Percentiles rank a stretch among this genome's conserved stretches.
Evolutionary conservation across 331 rosid genomes (phyloP).

Genomic region (Malus hybrid): DNA sequence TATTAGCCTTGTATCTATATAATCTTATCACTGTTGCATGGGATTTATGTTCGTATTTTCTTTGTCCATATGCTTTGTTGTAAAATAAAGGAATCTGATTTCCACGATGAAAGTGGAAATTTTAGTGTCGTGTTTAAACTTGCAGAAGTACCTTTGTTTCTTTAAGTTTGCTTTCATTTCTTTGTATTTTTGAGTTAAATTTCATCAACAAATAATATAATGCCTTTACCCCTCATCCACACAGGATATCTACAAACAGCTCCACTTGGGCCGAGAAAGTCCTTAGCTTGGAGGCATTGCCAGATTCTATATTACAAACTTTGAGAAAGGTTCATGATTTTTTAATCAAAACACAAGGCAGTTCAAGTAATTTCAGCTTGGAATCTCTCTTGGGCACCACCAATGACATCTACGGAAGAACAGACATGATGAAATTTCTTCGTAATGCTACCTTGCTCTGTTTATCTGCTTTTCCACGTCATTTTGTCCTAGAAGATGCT

Average conservation of each 20-base stretch:
- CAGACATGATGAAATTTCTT: constrained; percentile 70
- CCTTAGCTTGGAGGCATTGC: constrained; percentile 64
- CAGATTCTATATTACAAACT: constrained; percentile 45
- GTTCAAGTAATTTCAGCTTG: constrained; percentile 36
- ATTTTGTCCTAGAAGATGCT: constrained; percentile 76
- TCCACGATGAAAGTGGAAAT: neutral
- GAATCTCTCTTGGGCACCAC: constrained; percentile 51
- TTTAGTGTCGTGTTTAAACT: neutral
- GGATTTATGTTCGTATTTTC: neutral
- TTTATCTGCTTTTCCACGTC: constrained; percentile 69
- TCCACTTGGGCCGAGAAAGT: constrained; percentile 54
- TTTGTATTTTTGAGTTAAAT: neutral
- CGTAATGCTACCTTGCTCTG: constrained; percentile 66
- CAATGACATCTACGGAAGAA: constrained; percentile 27
- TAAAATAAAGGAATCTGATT: neutral
- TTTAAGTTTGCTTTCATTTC: neutral
- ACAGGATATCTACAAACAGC: constrained; percentile 72
- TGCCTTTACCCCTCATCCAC: constrained; percentile 8
- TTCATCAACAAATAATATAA: constrained; percentile 5
- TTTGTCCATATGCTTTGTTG: neutral
- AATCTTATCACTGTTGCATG: neutral
- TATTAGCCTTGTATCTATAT: neutral
- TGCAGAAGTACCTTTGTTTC: neutral
- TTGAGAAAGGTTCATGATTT: constrained; percentile 45
- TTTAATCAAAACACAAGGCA: constrained; percentile 33